These are phyloP conservation scores for Tylopilus plumbeoviolaceoides DNA, from an alignment of 768 basidiomycete species.

Conservation along the genomic window DNA sequence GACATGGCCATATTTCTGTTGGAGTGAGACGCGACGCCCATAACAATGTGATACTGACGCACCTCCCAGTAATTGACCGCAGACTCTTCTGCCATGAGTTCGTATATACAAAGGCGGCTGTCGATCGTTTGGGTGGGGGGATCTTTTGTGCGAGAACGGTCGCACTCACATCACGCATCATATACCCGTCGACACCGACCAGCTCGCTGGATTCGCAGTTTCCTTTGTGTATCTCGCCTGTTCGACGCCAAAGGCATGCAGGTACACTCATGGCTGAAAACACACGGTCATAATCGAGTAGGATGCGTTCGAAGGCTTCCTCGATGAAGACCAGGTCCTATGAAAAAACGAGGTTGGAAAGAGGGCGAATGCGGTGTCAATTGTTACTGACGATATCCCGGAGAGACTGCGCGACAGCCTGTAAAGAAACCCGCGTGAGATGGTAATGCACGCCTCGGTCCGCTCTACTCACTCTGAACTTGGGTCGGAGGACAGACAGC, in stretches of 20 bases:
- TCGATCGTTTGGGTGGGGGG: slow-evolving; percentile 23
- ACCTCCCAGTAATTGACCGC: too few species aligned
- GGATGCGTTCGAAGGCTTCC: slow-evolving; percentile 91
- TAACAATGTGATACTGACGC: too few species aligned
- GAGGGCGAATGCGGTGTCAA: neutral
- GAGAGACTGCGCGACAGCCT: slow-evolving; percentile 37
- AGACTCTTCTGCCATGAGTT: too few species aligned
- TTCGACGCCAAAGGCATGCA: slow-evolving; percentile 93
- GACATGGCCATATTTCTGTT: too few species aligned
- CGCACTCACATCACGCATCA: slow-evolving; percentile 74
- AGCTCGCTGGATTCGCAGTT: slow-evolving; percentile 94
- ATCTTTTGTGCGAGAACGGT: neutral
- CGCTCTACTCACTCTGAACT: slow-evolving; percentile 60
- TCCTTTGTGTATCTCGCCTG: slow-evolving; percentile 98
- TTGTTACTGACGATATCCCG: slow-evolving; percentile 41
- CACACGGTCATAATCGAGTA: slow-evolving; percentile 93
- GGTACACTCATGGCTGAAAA: slow-evolving; percentile 96
- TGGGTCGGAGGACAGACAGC: slow-evolving; percentile 69
- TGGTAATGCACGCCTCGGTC: neutral
- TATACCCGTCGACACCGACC: slow-evolving; percentile 79
- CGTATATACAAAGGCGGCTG: slow-evolving; percentile 41
- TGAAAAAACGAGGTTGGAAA: neutral
- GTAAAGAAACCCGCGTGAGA: neutral
- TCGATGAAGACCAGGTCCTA: slow-evolving; percentile 96
- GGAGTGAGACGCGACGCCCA: too few species aligned